Conservation (phyloP, 257 asterid genomes). For the Datura wrightii region DNA sequence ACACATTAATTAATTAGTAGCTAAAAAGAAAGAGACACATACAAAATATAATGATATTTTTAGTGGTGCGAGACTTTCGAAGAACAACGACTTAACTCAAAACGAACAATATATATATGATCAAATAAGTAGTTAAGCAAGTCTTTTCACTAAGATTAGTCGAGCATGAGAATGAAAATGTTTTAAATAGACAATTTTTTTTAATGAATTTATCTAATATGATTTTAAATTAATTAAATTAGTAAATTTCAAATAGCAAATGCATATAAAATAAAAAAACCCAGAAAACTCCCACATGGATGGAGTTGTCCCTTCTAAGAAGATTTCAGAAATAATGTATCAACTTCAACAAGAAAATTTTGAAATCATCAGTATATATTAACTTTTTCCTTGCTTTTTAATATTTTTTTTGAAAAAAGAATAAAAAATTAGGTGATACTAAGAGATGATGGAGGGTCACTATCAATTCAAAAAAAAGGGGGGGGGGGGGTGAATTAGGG, state of each 20-base stretch:
- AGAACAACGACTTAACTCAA: too few relatives aligned
- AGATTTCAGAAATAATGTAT: not conserved
- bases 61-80: not conserved
- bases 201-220: too few relatives aligned
- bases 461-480: slow-evolving; percentile 2
- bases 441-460: slow-evolving; percentile 18
- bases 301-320: not conserved
- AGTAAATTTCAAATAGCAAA: not conserved
- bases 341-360: not conserved
- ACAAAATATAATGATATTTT: not conserved
- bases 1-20: not conserved
- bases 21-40: not conserved
- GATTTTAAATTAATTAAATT: not conserved
- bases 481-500: slow-evolving; percentile 20
- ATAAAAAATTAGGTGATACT: not conserved
- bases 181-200: too few relatives aligned
- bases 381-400: not conserved
- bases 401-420: not conserved
- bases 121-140: not conserved
- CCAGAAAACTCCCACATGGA: not conserved
- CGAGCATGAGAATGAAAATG: too few relatives aligned
- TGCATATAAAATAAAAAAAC: not conserved
- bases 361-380: not conserved
- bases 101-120: not conserved
- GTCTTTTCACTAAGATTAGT: not conserved